Evolutionary conservation across 2,329 filamentous ascomycete species (phyloP).

Genomic region (Allantophomopsis lycopodina): DNA sequence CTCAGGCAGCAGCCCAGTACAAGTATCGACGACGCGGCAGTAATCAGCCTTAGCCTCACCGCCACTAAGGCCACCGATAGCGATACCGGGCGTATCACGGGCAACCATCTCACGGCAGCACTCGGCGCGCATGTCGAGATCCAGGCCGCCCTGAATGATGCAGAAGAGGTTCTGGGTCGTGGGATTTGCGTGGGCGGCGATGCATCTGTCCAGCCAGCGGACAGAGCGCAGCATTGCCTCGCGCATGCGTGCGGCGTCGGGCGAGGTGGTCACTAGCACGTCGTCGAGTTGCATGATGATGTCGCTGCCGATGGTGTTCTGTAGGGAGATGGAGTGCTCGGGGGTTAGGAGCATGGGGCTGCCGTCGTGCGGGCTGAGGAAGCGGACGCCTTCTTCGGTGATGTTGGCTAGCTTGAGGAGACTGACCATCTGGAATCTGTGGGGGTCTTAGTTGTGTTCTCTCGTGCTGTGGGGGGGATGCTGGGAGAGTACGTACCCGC

Average conservation of each 20-base stretch:
- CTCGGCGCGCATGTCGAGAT: conserved; percentile 70
- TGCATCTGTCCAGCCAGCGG: conserved; percentile 91
- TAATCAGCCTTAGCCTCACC: conserved; percentile 91
- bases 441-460: no score
- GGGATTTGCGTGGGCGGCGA: conserved; percentile 75
- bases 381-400: conserved; percentile 86
- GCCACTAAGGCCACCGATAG: conserved; percentile 87
- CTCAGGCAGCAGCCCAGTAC: conserved; percentile 73
- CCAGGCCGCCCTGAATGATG: conserved; percentile 92
- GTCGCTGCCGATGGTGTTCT: conserved; percentile 95
- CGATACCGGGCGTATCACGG: conserved; percentile 86
- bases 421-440: conserved; percentile 97
- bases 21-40: conserved; percentile 78
- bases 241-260: conserved; percentile 73
- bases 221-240: conserved; percentile 93
- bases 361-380: conserved; percentile 92
- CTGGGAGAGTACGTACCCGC: conserved; percentile 47
- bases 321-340: conserved; percentile 89
- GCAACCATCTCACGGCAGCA: conserved; percentile 82
- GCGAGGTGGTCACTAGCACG: conserved; percentile 90
- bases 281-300: conserved; percentile 99
- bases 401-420: conserved; percentile 84
- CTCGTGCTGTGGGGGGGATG: no score
- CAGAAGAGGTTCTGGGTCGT: conserved; percentile 88
- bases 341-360: conserved; percentile 93